These are phyloP conservation scores for Gyrodon lividus DNA, from an alignment of 768 basidiomycete genomes.

Conservation along the genomic window DNA sequence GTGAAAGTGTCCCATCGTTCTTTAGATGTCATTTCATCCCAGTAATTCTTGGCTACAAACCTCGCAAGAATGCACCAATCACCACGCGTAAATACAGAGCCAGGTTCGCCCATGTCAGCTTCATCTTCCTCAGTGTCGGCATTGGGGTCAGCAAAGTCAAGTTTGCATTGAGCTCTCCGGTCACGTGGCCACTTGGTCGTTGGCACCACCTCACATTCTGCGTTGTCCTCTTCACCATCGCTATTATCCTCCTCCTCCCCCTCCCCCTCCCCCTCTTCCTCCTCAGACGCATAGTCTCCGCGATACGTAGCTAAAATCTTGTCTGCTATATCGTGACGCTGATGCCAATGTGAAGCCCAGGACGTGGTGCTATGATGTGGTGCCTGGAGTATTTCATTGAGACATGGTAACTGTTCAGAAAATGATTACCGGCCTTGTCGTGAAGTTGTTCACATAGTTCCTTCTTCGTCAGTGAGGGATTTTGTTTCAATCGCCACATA, in stretches of 20 bases:
- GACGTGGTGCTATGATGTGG: slow-evolving; percentile 63
- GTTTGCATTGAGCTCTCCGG: slow-evolving; percentile 18
- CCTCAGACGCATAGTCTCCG: slow-evolving; percentile 31
- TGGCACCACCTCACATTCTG: slow-evolving; percentile 24
- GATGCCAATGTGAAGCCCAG: slow-evolving; percentile 69
- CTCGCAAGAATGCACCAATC: slow-evolving; percentile 61
- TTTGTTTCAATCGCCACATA: slow-evolving; percentile 55
- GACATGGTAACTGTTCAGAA: neutral
- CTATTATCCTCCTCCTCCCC: slow-evolving; percentile 35
- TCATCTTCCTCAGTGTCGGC: slow-evolving; percentile 29
- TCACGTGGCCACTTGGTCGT: slow-evolving; percentile 11
- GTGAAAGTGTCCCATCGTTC: slow-evolving; percentile 59
- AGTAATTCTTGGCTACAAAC: slow-evolving; percentile 52
- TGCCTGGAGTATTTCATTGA: slow-evolving; percentile 40
- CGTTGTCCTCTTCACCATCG: slow-evolving; percentile 19
- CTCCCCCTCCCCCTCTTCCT: slow-evolving; percentile 33
- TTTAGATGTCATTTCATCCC: slow-evolving; percentile 38
- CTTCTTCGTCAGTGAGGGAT: slow-evolving; percentile 51
- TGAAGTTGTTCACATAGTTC: slow-evolving; percentile 55
- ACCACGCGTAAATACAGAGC: slow-evolving; percentile 54
- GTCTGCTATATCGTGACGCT: slow-evolving; percentile 63
- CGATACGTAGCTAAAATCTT: slow-evolving; percentile 49
- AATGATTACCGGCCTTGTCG: slow-evolving; percentile 43
- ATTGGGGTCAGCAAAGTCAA: slow-evolving; percentile 19
- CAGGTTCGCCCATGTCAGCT: slow-evolving; percentile 50